Conservation (phyloP, 129 eudicot genomes). For the Flaveria ramosissima region DNA sequence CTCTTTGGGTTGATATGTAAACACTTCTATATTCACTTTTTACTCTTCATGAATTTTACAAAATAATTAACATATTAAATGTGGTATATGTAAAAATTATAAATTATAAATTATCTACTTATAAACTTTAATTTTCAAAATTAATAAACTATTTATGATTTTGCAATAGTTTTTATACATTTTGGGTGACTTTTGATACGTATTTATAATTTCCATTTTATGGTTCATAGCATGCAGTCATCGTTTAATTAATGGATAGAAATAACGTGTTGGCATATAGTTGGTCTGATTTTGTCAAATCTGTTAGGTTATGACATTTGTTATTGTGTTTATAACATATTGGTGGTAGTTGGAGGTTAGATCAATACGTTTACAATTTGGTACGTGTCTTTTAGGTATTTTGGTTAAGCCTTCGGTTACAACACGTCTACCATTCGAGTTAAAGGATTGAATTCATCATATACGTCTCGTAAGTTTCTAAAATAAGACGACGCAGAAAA, state of each 20-base stretch:
- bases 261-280: not conserved
- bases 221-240: not conserved
- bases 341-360: slow-evolving; percentile 12
- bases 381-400: not conserved
- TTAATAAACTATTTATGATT: too few relatives aligned
- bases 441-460: not conserved
- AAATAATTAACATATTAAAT: too few relatives aligned
- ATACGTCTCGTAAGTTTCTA: not conserved
- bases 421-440: not conserved
- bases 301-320: not conserved
- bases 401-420: not conserved
- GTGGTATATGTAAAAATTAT: too few relatives aligned
- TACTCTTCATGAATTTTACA: too few relatives aligned
- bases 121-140: too few relatives aligned
- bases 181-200: not conserved
- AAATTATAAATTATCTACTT: too few relatives aligned
- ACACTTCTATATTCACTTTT: not conserved
- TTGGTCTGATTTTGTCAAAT: not conserved
- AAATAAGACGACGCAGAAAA: not conserved
- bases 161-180: not conserved
- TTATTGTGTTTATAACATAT: not conserved
- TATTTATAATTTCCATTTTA: not conserved
- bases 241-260: not conserved
- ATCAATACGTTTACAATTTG: not conserved
- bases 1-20: not conserved